These are phyloP conservation scores for Haplographium delicatum DNA, from an alignment of 495 filamentous ascomycete genomes.

Conservation along the genomic window DNA sequence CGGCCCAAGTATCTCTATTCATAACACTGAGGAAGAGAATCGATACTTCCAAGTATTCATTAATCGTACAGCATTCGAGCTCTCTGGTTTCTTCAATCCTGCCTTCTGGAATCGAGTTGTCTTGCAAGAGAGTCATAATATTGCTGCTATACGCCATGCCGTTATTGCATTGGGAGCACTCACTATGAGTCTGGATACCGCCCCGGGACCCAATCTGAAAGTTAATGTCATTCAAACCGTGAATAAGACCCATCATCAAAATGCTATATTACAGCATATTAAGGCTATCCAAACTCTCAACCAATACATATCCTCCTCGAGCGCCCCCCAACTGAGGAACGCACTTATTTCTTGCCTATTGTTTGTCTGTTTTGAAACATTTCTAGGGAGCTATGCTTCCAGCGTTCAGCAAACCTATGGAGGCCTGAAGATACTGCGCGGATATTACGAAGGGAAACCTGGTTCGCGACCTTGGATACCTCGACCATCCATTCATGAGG, in stretches of 20 bases:
- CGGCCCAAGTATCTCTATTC: constrained; percentile 11
- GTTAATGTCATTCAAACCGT: constrained; percentile 22
- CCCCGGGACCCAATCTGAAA: constrained; percentile 16
- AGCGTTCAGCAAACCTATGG: constrained; percentile 21
- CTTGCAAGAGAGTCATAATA: constrained; percentile 53
- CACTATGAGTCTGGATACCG: constrained; percentile 41
- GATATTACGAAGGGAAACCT: constrained; percentile 17
- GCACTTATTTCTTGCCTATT: constrained; percentile 23
- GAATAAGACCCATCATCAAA: constrained; percentile 18
- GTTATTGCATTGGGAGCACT: constrained; percentile 58
- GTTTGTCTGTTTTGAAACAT: constrained; percentile 24
- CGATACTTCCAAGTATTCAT: constrained; percentile 55
- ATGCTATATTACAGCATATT: constrained; percentile 17
- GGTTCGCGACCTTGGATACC: constrained; percentile 16
- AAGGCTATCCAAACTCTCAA: constrained; percentile 23
- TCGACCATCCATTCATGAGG: neutral
- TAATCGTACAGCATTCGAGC: constrained; percentile 48
- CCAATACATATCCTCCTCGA: constrained; percentile 14
- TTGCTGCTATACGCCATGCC: constrained; percentile 60
- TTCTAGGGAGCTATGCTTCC: constrained; percentile 18
- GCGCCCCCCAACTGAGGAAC: constrained; percentile 13
- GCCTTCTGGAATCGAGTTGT: constrained; percentile 52
- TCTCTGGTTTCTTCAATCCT: constrained; percentile 53
- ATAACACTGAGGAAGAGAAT: constrained; percentile 37
- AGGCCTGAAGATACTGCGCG: constrained; percentile 20